These are phyloP conservation scores for Meyerozyma athensensis DNA, from an alignment of 1,139 yeast species.

Conservation along the genomic window DNA sequence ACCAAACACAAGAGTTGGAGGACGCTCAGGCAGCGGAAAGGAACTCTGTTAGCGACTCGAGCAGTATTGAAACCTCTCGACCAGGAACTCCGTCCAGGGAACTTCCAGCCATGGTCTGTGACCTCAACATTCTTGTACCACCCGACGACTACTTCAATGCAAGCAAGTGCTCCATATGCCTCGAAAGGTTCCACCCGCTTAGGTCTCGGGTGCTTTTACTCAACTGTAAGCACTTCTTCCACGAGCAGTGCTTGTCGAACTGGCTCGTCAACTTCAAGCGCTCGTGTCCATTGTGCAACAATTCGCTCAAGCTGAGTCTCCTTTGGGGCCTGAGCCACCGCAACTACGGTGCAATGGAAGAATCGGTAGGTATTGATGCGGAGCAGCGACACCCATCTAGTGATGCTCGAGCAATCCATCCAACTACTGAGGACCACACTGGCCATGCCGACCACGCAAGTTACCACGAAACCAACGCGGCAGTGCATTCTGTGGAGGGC, in stretches of 20 bases:
- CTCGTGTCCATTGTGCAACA: slow-evolving; percentile 44
- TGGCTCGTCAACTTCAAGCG: slow-evolving; percentile 44
- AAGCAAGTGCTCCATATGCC: slow-evolving; percentile 44
- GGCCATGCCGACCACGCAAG: not conserved
- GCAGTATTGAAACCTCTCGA: not conserved
- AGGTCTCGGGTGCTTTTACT: slow-evolving; percentile 37
- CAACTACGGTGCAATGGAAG: slow-evolving; percentile 2
- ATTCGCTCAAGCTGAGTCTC: slow-evolving; percentile 14
- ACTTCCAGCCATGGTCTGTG: slow-evolving; percentile 1
- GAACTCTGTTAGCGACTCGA: not conserved
- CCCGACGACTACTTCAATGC: slow-evolving; percentile 37
- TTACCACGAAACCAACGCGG: not conserved
- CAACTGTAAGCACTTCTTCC: slow-evolving; percentile 42
- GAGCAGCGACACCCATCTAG: not conserved
- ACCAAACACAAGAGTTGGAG: slow-evolving; percentile 8
- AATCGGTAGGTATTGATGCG: not conserved
- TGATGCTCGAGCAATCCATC: not conserved
- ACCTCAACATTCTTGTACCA: slow-evolving; percentile 19
- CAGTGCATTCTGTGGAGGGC: too few relatives aligned
- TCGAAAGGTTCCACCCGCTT: slow-evolving; percentile 36
- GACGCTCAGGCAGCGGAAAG: slow-evolving; percentile 2
- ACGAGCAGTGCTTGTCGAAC: slow-evolving; percentile 40
- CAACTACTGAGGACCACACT: not conserved
- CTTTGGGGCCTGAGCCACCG: not conserved
- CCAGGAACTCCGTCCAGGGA: not conserved